These are phyloP conservation scores for Verbascum thapsus DNA, from an alignment of 257 asterid species.

Conservation along the genomic window DNA sequence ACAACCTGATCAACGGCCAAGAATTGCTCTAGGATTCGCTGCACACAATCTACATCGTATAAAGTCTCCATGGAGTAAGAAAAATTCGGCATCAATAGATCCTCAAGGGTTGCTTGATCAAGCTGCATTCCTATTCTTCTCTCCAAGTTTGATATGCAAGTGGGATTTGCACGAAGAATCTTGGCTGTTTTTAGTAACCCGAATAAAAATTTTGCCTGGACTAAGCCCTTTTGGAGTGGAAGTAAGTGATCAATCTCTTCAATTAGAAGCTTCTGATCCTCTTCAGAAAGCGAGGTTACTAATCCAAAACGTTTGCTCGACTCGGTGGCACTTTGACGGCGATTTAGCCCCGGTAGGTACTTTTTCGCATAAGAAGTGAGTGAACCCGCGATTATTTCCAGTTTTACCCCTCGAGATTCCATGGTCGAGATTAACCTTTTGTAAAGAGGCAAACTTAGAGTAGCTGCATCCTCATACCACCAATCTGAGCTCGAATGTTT, in stretches of 20 bases:
- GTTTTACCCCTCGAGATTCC: slow-evolving; percentile 72
- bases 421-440: slow-evolving; percentile 70
- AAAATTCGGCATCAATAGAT: slow-evolving; percentile 87
- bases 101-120: slow-evolving; percentile 92
- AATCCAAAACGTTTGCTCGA: slow-evolving; percentile 52
- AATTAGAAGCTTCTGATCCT: slow-evolving; percentile 77
- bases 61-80: slow-evolving; percentile 91
- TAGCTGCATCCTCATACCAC: slow-evolving; percentile 97
- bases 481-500: slow-evolving; percentile 70
- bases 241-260: slow-evolving; percentile 81
- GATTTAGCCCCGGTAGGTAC: slow-evolving; percentile 76
- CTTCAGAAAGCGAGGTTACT: slow-evolving; percentile 62
- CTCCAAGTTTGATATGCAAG: slow-evolving; percentile 68
- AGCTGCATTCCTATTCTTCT: slow-evolving; percentile 90
- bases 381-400: slow-evolving; percentile 76
- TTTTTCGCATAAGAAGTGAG: slow-evolving; percentile 67
- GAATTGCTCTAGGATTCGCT: slow-evolving; percentile 81
- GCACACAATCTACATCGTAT: slow-evolving; percentile 88
- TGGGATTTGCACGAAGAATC: slow-evolving; percentile 67
- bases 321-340: slow-evolving; percentile 60
- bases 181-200: slow-evolving; percentile 86
- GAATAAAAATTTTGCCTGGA: slow-evolving; percentile 65
- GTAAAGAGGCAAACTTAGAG: slow-evolving; percentile 69
- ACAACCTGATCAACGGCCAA: slow-evolving; percentile 71
- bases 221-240: slow-evolving; percentile 82